Conservation (phyloP, 1,284 basidiomycete genomes). For the Pseudozyma sp. region DNA sequence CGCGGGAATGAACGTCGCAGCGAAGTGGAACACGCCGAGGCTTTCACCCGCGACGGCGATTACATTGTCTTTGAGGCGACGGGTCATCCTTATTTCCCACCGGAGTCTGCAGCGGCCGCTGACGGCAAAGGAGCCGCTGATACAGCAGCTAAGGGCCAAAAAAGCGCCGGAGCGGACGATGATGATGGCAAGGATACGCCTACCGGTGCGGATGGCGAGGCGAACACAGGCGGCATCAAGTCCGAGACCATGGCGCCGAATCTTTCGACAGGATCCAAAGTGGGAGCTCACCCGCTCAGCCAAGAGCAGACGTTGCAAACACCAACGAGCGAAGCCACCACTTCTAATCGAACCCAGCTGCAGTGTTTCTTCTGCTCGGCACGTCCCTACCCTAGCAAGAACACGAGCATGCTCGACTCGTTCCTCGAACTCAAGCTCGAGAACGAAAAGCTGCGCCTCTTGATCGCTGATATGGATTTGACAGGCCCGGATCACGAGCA, state of each 20-base stretch:
- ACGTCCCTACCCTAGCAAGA: constrained; percentile 61
- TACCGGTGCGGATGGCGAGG: constrained; percentile 12
- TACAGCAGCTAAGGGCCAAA: constrained; percentile 12
- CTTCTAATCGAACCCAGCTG: constrained; percentile 24
- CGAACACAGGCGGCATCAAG: constrained; percentile 29
- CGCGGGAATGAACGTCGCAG: constrained; percentile 28
- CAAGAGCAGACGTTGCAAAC: constrained; percentile 43
- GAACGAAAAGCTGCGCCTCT: constrained; percentile 59
- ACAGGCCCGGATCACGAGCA: constrained; percentile 34
- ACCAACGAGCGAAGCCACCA: constrained; percentile 39
- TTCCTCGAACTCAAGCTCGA: constrained; percentile 66
- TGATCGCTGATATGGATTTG: constrained; percentile 51
- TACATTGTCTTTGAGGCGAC: constrained; percentile 63
- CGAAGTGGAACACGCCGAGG: constrained; percentile 40
- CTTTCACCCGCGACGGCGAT: constrained; percentile 47
- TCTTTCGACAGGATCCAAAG: constrained; percentile 25
- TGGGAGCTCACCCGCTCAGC: constrained; percentile 32
- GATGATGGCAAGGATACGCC: constrained; percentile 6
- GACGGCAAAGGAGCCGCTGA: constrained; percentile 9
- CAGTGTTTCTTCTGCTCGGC: constrained; percentile 64
- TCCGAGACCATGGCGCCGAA: constrained; percentile 30
- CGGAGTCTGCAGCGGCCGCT: constrained; percentile 20
- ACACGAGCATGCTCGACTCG: constrained; percentile 62
- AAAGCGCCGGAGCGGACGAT: constrained; percentile 6
- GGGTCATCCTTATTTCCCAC: constrained; percentile 59